These are phyloP conservation scores for Mytilinidion resinicola DNA, from an alignment of 495 filamentous ascomycete species.

Conservation along the genomic window DNA sequence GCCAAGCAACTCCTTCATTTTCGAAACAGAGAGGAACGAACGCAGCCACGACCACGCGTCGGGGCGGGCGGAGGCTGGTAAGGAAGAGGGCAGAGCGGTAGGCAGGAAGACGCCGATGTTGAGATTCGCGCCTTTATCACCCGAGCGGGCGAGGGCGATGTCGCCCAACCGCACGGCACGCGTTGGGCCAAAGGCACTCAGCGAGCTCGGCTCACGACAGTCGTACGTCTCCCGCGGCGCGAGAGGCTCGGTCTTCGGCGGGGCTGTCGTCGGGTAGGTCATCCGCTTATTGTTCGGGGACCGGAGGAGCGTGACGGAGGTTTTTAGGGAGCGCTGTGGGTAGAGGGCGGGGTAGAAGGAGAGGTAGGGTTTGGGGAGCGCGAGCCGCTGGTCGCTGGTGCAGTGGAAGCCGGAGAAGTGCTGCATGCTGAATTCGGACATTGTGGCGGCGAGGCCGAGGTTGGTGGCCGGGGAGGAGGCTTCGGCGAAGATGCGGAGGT, in stretches of 20 bases:
- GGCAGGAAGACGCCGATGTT: conserved; percentile 36
- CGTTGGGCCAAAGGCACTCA: conserved; percentile 27
- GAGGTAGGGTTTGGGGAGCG: conserved; percentile 17
- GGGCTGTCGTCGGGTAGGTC: conserved; percentile 6
- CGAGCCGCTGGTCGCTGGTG: conserved; percentile 12
- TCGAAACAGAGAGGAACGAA: conserved; percentile 24
- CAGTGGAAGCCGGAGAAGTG: conserved; percentile 25
- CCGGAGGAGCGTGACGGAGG: conserved; percentile 20
- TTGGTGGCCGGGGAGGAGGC: conserved; percentile 1
- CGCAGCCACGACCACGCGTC: conserved; percentile 34
- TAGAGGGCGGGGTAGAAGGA: conserved; percentile 30
- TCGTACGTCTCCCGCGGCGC: conserved; percentile 22
- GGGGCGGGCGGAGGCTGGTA: not conserved
- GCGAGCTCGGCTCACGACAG: conserved; percentile 14
- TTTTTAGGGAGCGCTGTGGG: conserved; percentile 12
- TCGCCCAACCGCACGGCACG: conserved; percentile 25
- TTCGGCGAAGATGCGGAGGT: conserved; percentile 19
- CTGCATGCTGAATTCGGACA: conserved; percentile 23
- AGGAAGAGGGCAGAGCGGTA: conserved; percentile 7
- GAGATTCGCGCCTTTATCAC: conserved; percentile 35
- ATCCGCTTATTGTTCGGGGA: not conserved
- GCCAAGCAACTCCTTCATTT: conserved; percentile 31
- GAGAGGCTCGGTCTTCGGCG: conserved; percentile 1
- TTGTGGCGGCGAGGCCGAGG: conserved; percentile 11
- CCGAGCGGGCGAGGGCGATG: conserved; percentile 32